Base-by-base conservation (phyloP, 2,329 filamentous ascomycete genomes). In the Alternaria angustiovoidea region DNA sequence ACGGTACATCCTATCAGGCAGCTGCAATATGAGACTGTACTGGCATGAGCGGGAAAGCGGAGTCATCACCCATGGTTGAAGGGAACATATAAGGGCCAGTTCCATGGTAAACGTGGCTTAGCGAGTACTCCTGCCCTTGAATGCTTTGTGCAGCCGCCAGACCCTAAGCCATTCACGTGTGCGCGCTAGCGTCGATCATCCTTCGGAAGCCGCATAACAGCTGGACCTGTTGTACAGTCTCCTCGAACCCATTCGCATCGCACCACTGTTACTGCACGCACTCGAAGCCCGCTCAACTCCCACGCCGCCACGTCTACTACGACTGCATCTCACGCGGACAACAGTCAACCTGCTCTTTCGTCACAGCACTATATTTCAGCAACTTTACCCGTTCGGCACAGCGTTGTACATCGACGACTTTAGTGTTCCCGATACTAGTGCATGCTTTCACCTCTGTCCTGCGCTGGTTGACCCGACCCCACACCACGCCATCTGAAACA, bases 101-200 rank as follows among this genome's bases (percentile, higher is more conserved):
- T 30, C 57, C 43, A 60, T 59, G 48, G 52, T 26, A 32, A 49
- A 44, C 22, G 51, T 12, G 38, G 52, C 57, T 60, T 60, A 51
- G 57, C 60, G 36, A 41, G 9, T 22, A 5, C 11, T 30, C 34
- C 38, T 47, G 18, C 52, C 48, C 57, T 56, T 63, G 47, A 54
- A 46, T 51, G 42, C n/a, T 54, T 32, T 49, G 30, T 26, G 43
- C 30, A 38, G 42, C 36, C 57, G 47, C 22, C 36, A 44, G 41
- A 53, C 34, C 24, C 20, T 32, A 38, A 49, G 51, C 46, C 26
- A 53, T 59, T 49, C 60, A 62, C 43, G 60, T 62, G 56, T 32
- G 38, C 39, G 20, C 60, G 52, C 52, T 63, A 63, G 39, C 44
- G 38, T 44, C 22, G 41, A 54, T 56, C 48, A 46, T 47, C 16